Percentiles rank a stretch among this genome's conserved stretches.
Evolutionary conservation across 768 basidiomycete species (phyloP).

Genomic region (Jaapia argillacea): DNA sequence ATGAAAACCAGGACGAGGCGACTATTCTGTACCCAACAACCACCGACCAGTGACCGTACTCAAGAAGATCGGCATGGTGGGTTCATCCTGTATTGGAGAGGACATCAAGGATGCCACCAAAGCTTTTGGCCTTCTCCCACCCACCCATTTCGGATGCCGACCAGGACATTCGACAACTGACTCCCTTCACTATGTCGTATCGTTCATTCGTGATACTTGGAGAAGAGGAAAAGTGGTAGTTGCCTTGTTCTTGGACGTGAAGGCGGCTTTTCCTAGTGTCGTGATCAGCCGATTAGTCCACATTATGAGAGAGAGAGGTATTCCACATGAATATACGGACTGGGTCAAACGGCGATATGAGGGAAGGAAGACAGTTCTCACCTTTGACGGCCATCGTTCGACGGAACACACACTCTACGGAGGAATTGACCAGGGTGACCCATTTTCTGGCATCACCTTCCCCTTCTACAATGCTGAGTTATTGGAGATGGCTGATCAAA

Average conservation of each 20-base stretch:
- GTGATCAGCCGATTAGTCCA: constrained; percentile 4
- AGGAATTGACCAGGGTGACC: background rate
- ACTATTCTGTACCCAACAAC: constrained; percentile 22
- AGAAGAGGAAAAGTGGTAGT: constrained; percentile 5
- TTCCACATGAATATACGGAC: constrained; percentile 8
- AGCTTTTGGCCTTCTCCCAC: constrained; percentile 3
- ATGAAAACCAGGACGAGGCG: constrained; percentile 21
- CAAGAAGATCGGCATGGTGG: constrained; percentile 14
- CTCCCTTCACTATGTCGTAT: constrained; percentile 14
- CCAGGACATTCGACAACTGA: constrained; percentile 15
- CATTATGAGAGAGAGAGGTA: constrained; percentile 5
- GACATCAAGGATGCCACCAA: constrained; percentile 6
- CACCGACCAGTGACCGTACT: constrained; percentile 25
- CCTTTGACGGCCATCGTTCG: background rate
- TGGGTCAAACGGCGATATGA: constrained; percentile 1
- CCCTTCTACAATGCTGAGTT: constrained; percentile 12
- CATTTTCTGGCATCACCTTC: background rate
- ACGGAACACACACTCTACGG: background rate
- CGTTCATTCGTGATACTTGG: constrained; percentile 16
- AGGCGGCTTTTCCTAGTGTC: constrained; percentile 13
- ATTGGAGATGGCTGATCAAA: constrained; percentile 9
- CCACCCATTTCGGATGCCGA: constrained; percentile 16
- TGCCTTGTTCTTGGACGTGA: constrained; percentile 4
- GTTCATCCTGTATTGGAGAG: constrained; percentile 13
- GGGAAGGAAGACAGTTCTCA: background rate